Evolutionary conservation across 2,329 filamentous ascomycete genomes (phyloP).

Genomic region (Juglanconis sp.): DNA sequence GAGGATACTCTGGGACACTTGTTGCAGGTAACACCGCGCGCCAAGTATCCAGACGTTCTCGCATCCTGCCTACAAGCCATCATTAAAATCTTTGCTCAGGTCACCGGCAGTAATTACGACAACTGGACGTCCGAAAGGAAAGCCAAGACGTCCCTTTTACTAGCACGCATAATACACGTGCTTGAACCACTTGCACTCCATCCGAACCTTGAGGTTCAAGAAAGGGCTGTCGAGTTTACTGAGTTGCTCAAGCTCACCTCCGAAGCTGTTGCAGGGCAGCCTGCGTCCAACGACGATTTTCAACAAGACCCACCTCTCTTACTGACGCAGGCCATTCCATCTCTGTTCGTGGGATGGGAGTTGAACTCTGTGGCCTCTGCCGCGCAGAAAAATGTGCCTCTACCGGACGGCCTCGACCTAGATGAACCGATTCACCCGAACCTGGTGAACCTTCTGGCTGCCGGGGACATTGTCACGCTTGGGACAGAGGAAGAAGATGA

Average conservation of each 20-base stretch:
- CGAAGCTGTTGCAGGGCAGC: conserved; percentile 72
- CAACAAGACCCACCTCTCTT: conserved; percentile 73
- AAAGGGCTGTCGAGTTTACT: conserved; percentile 86
- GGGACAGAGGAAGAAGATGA: conserved; percentile 58
- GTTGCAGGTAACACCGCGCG: conserved; percentile 60
- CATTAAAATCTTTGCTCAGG: conserved; percentile 76
- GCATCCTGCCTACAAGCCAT: conserved; percentile 78
- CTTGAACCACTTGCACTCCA: conserved; percentile 77
- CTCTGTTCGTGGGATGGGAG: conserved; percentile 80
- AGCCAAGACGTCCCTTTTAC: conserved; percentile 70
- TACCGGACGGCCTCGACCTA: conserved; percentile 72
- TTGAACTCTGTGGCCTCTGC: conserved; percentile 83
- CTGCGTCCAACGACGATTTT: conserved; percentile 49
- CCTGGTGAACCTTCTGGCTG: conserved; percentile 63
- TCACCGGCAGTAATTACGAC: conserved; percentile 62
- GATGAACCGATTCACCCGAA: conserved; percentile 78
- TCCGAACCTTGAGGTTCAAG: conserved; percentile 89
- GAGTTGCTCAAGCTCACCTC: conserved; percentile 84
- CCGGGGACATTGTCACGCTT: conserved; percentile 47
- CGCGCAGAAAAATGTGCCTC: conserved; percentile 82
- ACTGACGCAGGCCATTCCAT: conserved; percentile 85
- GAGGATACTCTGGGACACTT: conserved; percentile 72
- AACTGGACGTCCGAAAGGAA: conserved; percentile 73
- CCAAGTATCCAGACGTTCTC: conserved; percentile 63
- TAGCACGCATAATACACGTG: conserved; percentile 78